Base-by-base conservation (phyloP, 306 rosid species). In the Morella rubra region DNA sequence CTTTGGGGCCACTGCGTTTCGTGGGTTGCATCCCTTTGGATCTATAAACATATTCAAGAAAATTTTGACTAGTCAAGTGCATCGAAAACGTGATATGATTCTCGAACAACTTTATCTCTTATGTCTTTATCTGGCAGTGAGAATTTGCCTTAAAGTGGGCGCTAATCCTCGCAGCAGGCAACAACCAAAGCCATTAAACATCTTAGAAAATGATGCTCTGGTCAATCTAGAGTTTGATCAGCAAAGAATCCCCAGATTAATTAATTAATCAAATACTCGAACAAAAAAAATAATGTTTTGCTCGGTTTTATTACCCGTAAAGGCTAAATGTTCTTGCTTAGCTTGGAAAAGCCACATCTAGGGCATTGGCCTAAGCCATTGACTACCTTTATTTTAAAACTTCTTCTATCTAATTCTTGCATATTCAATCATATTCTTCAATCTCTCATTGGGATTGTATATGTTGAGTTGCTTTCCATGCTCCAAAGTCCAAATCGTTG, bases 301-400 rank as follows among this genome's bases (percentile, higher is more conserved):
- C 20, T 37, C 41, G 13, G 47, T 27, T 60, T 5, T 0, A 60
- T 6, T 61, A 12, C 3, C 19, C 49, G 8, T 69, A 8, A 49
- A 70, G 79, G 65, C 65, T 77, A 69, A 14, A 68, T 56, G 24
- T 20, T 18, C 53, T 54, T 69, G 3, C 37, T 32, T 20, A 1
- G 46, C 75, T 54, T 69, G 45, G 45, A 69, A 70, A 64, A 27
- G 19, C 11, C 42, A 45, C 4, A n/a, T 59, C 42, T 71, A 9
- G 53, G 51, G 10, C 4, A 11, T 56, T 72, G 71, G 67, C 5
- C 70, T 44, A 56, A 37, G 20, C 45, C 60, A 49, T 72, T 78
- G 82, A 72, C 77, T 70, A 46, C 59, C 59, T 78, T 72, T 72
- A 14, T 2, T 46, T 58, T 18, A 55, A 27, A 45, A 18, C 8